These are phyloP conservation scores for Coemansia sp. DNA, from an alignment of 192 early-diverging fungal genomes.

Conservation along the genomic window DNA sequence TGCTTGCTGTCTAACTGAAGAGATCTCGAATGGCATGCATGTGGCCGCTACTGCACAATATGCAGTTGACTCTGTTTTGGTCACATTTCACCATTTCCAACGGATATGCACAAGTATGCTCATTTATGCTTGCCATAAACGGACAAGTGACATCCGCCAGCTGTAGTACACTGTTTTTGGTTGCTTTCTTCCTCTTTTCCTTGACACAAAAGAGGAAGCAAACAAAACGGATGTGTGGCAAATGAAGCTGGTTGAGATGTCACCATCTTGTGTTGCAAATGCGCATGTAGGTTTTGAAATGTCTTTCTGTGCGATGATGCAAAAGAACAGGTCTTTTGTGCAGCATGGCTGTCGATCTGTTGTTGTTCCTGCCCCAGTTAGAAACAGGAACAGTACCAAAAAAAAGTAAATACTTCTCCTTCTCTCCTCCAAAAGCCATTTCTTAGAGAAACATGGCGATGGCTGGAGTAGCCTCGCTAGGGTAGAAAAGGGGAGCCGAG, in stretches of 20 bases:
- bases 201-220: not conserved
- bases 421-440: not conserved
- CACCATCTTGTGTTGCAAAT: not conserved
- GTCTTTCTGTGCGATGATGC: not conserved
- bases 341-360: not conserved
- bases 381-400: not conserved
- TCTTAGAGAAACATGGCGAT: not conserved
- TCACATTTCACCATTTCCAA: not conserved
- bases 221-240: not conserved
- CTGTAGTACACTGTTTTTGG: no score
- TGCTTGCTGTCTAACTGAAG: not conserved
- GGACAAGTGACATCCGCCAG: not conserved
- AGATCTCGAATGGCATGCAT: not conserved
- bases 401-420: not conserved
- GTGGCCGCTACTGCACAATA: not conserved
- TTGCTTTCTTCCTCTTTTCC: not conserved
- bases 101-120: slow-evolving; percentile 2
- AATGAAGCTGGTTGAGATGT: not conserved
- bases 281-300: not conserved
- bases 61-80: not conserved
- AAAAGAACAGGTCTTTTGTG: not conserved
- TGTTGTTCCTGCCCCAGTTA: not conserved
- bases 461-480: not conserved
- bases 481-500: not conserved
- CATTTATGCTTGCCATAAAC: slow-evolving; percentile 2